These are phyloP conservation scores for Claviceps monticola DNA, from an alignment of 2,329 filamentous ascomycete species.

Conservation along the genomic window DNA sequence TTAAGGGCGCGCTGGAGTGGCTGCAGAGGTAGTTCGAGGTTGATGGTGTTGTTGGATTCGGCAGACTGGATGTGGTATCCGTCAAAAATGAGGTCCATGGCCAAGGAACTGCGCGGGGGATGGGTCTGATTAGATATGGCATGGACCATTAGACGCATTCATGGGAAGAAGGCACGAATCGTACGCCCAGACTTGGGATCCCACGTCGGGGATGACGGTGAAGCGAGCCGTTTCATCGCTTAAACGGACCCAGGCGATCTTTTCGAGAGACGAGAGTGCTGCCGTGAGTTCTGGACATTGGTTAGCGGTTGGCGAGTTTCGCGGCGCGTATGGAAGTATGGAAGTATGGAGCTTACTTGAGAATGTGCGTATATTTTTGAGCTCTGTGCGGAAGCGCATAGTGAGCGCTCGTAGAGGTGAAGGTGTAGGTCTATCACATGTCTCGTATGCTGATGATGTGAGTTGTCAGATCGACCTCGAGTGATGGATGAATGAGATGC, in stretches of 20 bases:
- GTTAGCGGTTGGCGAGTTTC: not conserved
- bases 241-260: constrained; percentile 81
- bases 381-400: constrained; percentile 53
- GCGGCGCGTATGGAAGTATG: not conserved
- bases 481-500: not conserved
- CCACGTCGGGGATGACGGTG: constrained; percentile 87
- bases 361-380: constrained; percentile 53
- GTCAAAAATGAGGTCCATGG: constrained; percentile 76
- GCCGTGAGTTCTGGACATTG: constrained; percentile 43
- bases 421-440: not conserved
- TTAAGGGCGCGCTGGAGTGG: constrained; percentile 83
- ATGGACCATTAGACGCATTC: not conserved
- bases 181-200: constrained; percentile 92
- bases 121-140: not conserved
- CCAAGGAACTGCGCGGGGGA: constrained; percentile 31
- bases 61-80: constrained; percentile 76
- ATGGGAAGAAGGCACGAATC: constrained; percentile 19
- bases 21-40: constrained; percentile 84
- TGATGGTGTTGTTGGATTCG: constrained; percentile 74
- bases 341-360: constrained; percentile 32
- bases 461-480: not conserved
- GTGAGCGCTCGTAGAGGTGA: constrained; percentile 12
- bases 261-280: constrained; percentile 54
- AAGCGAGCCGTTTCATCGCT: constrained; percentile 81
- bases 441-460: not conserved